Conservation (phyloP, 495 filamentous ascomycete species). For the Cercophora samala region DNA sequence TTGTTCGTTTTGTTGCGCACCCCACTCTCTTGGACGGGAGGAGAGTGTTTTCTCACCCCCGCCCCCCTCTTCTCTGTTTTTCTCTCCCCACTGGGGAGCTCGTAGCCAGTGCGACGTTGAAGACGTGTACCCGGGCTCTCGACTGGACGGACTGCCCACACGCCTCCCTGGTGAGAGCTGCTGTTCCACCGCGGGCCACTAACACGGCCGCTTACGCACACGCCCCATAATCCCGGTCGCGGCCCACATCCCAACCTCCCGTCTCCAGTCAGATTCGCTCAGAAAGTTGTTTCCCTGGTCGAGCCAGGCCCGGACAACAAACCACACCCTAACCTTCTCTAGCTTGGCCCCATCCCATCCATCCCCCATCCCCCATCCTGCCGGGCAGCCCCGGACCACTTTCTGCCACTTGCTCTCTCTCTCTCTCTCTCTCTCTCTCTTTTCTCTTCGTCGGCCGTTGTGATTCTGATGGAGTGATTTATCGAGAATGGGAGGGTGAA, state of each 20-base stretch:
- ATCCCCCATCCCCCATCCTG: too few species aligned
- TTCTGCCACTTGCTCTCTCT: conserved; percentile 18
- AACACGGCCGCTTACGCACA: conserved; percentile 23
- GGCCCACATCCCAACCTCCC: conserved; percentile 30
- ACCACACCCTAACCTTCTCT: conserved; percentile 13
- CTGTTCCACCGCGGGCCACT: conserved; percentile 22
- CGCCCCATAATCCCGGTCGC: conserved; percentile 19
- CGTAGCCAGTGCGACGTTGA: conserved; percentile 24
- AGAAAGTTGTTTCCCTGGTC: conserved; percentile 24
- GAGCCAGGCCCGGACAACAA: conserved; percentile 29
- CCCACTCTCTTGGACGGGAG: conserved; percentile 1
- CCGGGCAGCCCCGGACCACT: conserved; percentile 23
- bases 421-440: neutral
- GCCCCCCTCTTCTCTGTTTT: conserved; percentile 9
- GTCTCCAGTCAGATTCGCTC: conserved; percentile 24
- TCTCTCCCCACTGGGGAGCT: conserved; percentile 8
- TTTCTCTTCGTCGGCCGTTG: neutral
- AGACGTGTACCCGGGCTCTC: conserved; percentile 22
- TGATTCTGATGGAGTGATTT: neutral
- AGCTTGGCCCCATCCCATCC: conserved; percentile 23
- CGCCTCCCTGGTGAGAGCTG: conserved; percentile 20
- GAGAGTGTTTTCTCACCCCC: conserved; percentile 5
- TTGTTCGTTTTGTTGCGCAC: conserved; percentile 3
- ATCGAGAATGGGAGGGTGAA: too few species aligned
- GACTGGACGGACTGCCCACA: conserved; percentile 20